A percentile compares a stretch with the other conserved stretches of the same genome.
Evolutionary conservation across 257 asterid genomes (phyloP).

Genomic region (Osmanthus fragrans): DNA sequence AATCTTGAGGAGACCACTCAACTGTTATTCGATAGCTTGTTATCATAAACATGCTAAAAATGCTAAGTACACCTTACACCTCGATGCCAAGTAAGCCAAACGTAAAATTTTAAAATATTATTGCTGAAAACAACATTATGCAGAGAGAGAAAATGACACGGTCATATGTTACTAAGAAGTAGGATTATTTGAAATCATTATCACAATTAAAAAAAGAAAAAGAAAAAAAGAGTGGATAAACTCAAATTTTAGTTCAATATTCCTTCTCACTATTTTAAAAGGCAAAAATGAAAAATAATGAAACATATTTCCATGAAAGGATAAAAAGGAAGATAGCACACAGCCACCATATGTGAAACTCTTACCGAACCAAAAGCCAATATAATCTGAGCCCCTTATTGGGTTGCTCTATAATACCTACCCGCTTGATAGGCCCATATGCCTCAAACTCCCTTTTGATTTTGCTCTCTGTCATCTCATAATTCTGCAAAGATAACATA

Average conservation of each 20-base stretch:
- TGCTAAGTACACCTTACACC: neutral
- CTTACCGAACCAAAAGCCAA: conserved; percentile 72
- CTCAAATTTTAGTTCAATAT: neutral
- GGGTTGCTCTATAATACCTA: conserved; percentile 83
- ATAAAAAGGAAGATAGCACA: conserved; percentile 9
- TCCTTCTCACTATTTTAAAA: conserved; percentile 1
- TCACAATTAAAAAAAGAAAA: neutral
- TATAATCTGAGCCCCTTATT: conserved; percentile 22
- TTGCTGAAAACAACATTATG: neutral
- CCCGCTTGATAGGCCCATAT: conserved; percentile 98
- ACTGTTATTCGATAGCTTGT: conserved; percentile 20
- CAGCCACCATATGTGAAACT: conserved; percentile 40
- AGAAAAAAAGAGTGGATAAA: neutral
- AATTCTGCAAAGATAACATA: conserved; percentile 53
- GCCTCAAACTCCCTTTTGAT: conserved; percentile 98
- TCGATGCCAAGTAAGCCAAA: neutral
- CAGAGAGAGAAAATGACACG: neutral
- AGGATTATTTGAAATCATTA: conserved; percentile 5
- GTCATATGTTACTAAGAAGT: neutral
- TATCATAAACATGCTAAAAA: conserved; percentile 21
- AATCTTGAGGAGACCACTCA: conserved; percentile 31
- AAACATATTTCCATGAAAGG: conserved; percentile 1
- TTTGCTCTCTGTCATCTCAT: conserved; percentile 93
- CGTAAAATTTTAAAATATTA: neutral
- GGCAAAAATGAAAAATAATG: neutral